Conservation (phyloP, 2,329 filamentous ascomycete species). For the Eurotiales sp. region DNA sequence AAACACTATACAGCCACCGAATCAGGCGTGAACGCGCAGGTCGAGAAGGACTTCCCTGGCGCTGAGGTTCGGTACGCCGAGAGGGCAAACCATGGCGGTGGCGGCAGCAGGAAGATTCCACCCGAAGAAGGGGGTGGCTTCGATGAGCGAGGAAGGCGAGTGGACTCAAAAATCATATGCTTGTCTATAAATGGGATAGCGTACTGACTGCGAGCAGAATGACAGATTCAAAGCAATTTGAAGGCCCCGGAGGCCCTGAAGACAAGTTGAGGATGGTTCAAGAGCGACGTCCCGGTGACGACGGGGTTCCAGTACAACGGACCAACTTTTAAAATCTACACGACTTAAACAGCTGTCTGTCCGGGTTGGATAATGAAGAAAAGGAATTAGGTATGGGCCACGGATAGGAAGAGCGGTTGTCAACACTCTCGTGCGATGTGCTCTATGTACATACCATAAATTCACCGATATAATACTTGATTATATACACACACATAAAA, state of each 20-base stretch:
- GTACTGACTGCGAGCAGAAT: constrained; percentile 21
- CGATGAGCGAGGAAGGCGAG: constrained; percentile 37
- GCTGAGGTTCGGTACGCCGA: constrained; percentile 36
- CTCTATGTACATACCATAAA: too few relatives aligned
- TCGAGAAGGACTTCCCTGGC: constrained; percentile 35
- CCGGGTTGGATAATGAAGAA: too few relatives aligned
- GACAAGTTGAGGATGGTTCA: constrained; percentile 27
- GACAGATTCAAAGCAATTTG: constrained; percentile 34
- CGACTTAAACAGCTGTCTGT: too few relatives aligned
- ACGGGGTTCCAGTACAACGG: constrained; percentile 14
- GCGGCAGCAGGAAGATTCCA: constrained; percentile 38
- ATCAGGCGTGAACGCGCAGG: constrained; percentile 40
- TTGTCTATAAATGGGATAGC: background rate
- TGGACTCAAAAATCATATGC: constrained; percentile 7
- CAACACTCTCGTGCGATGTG: too few relatives aligned
- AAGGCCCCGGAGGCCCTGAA: constrained; percentile 33
- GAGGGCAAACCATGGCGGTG: constrained; percentile 29
- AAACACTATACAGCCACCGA: constrained; percentile 28
- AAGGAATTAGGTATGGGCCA: too few relatives aligned
- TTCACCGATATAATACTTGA: too few relatives aligned
- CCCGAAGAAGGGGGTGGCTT: constrained; percentile 39
- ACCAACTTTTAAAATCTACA: constrained; percentile 9
- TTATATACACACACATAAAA: too few relatives aligned
- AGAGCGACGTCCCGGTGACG: constrained; percentile 17
- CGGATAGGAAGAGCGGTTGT: too few relatives aligned